Evolutionary conservation across 2,329 filamentous ascomycete genomes (phyloP).

Genomic region (Dothiorella sarmentorum): DNA sequence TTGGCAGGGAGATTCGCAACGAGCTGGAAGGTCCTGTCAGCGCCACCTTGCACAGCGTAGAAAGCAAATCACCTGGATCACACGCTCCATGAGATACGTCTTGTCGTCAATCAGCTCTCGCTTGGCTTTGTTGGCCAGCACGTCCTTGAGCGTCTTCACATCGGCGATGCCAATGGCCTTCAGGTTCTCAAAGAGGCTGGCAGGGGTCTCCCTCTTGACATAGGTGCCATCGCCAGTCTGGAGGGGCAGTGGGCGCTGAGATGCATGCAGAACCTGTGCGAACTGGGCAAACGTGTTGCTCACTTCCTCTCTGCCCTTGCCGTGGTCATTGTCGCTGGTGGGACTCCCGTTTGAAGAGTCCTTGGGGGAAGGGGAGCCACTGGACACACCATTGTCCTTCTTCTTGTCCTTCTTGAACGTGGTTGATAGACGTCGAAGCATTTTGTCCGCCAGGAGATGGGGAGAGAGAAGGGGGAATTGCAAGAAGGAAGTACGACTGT

Average conservation of each 20-base stretch:
- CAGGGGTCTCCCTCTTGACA: slow-evolving; percentile 44
- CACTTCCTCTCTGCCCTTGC: slow-evolving; percentile 16
- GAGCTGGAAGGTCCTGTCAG: not conserved
- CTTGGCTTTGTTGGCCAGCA: slow-evolving; percentile 61
- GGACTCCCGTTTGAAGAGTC: slow-evolving; percentile 3
- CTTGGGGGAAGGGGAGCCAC: slow-evolving; percentile 14
- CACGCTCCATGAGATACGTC: slow-evolving; percentile 71
- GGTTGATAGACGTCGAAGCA: slow-evolving; percentile 21
- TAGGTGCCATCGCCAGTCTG: slow-evolving; percentile 30
- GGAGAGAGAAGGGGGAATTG: not conserved
- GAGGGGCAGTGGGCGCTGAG: slow-evolving; percentile 21
- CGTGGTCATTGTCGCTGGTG: slow-evolving; percentile 21
- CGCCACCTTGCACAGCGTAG: too few relatives aligned
- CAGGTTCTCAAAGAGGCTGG: slow-evolving; percentile 54
- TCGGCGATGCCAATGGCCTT: slow-evolving; percentile 52
- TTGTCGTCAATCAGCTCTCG: slow-evolving; percentile 69
- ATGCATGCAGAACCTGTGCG: slow-evolving; percentile 21
- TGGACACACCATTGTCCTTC: slow-evolving; percentile 20
- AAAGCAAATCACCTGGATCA: slow-evolving; percentile 54
- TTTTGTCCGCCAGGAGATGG: not conserved
- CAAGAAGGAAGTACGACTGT: too few relatives aligned
- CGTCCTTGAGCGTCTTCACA: slow-evolving; percentile 46
- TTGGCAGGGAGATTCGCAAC: slow-evolving; percentile 13
- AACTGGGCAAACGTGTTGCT: slow-evolving; percentile 19
- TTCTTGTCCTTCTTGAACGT: slow-evolving; percentile 22